Evolutionary conservation across 176 grass and related monocot species (phyloP), one percentile per base, ranked within the genome.

Genomic region (Cymbopogon citratus): DNA sequence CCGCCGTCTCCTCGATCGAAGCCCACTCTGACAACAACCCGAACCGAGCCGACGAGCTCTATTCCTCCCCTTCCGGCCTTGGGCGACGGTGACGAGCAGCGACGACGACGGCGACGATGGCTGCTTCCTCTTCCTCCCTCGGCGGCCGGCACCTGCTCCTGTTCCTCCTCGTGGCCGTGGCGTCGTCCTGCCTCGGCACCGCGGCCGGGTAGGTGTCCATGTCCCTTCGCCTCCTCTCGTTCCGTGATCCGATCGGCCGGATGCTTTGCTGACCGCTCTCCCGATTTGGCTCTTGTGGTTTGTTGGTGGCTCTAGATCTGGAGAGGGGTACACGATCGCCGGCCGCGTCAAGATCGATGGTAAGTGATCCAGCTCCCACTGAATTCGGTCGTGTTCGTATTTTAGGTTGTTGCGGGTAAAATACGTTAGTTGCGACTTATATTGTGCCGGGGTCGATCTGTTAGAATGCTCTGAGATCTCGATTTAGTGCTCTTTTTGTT

Each of bases 291-390:
- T 69, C 2, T 35, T 87, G 67, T 82, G 21, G 38, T 62, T 82
- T 15, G 38, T 62, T 76, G 19, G 2, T 59, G 35, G 13, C 24
- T 82, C 23, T 89, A 94, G 95, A 81, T 86, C 88, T 71, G 88
- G 54, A 2, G 95, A 91, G 43, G 92, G 95, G 7, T 77, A 94
- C 81, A 75, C 86, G 36, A 92, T 98, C 78, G 90, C 92, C 16
- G 95, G 95, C 19, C 92, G 88, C 71, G 21, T 98, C 82, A 94
- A 98, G 84, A 83, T 92, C 35, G 92, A 87, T 2, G 89, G 95
- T 94, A 65, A 91, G 90, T 87, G 3, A 9, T 25, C 48, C 25
- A 0, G 9, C 19, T 68, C 39, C 31, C 29, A 0, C 5, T 2
- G 3, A 25, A 27, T 64, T 87, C 52, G 18, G 6, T 41, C 31